These are phyloP conservation scores for Leccinum incarnatum DNA, from an alignment of 768 basidiomycete species.

Conservation along the genomic window DNA sequence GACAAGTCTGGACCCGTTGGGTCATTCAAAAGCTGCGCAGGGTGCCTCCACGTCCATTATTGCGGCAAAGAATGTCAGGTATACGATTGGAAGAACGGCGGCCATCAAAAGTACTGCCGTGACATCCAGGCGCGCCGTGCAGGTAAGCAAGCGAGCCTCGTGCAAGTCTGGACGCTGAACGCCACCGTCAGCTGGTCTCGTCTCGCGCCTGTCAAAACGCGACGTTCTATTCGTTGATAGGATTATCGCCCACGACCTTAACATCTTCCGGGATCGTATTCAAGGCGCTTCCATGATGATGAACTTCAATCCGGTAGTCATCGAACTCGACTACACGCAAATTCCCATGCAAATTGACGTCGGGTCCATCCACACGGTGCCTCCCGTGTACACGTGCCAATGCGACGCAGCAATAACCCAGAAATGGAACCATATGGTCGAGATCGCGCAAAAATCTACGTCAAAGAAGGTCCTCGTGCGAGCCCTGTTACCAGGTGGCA, in stretches of 20 bases:
- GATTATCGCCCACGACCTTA: slow-evolving; percentile 22
- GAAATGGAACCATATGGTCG: slow-evolving; percentile 29
- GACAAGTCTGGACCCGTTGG: slow-evolving; percentile 24
- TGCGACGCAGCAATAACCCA: slow-evolving; percentile 21
- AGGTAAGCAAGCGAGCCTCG: slow-evolving; percentile 10
- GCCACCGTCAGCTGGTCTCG: slow-evolving; percentile 16
- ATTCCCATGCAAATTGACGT: slow-evolving; percentile 17
- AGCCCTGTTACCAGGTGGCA: slow-evolving; percentile 27
- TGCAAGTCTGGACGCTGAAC: not conserved
- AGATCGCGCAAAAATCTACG: slow-evolving; percentile 25
- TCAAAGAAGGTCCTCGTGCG: slow-evolving; percentile 25
- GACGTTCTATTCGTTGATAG: slow-evolving; percentile 27
- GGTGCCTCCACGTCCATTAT: slow-evolving; percentile 30
- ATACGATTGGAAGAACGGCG: slow-evolving; percentile 30
- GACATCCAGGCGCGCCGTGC: slow-evolving; percentile 28
- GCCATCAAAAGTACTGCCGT: slow-evolving; percentile 24
- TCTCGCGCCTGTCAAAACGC: slow-evolving; percentile 19
- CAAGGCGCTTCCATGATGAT: slow-evolving; percentile 4
- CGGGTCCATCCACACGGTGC: slow-evolving; percentile 11
- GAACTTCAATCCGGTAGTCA: slow-evolving; percentile 16
- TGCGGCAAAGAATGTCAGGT: slow-evolving; percentile 32
- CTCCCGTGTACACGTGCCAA: slow-evolving; percentile 17
- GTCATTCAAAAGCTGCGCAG: slow-evolving; percentile 27
- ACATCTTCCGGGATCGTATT: slow-evolving; percentile 16
- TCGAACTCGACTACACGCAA: slow-evolving; percentile 28